Percentiles rank a stretch among this genome's conserved stretches.
Conservation (phyloP, 257 asterid genomes). For the Hygrophila difformis region DNA sequence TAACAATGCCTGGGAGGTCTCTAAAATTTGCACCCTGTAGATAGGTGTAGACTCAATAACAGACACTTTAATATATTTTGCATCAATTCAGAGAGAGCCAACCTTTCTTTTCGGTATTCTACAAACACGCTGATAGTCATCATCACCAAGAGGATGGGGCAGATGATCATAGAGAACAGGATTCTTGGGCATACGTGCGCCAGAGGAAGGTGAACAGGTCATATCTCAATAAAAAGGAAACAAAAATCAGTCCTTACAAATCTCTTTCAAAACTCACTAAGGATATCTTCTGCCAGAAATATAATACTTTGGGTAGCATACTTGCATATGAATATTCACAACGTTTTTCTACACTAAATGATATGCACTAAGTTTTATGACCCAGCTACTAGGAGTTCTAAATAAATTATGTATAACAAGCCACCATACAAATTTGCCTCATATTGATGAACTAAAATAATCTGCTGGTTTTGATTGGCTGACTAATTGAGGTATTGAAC, state of each 20-base stretch:
- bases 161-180: slow-evolving; percentile 31
- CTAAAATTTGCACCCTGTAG: slow-evolving; percentile 41
- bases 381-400: too few relatives aligned
- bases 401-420: neutral
- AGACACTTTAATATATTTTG: slow-evolving; percentile 6
- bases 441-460: neutral
- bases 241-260: slow-evolving; percentile 4
- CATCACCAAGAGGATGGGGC: slow-evolving; percentile 28
- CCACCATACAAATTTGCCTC: neutral
- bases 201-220: slow-evolving; percentile 28
- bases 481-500: neutral
- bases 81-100: slow-evolving; percentile 13
- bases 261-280: neutral
- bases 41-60: slow-evolving; percentile 20
- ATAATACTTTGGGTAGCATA: neutral
- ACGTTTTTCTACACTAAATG: slow-evolving; percentile 6
- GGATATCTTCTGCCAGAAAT: neutral
- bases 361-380: too few relatives aligned
- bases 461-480: neutral
- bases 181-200: slow-evolving; percentile 11
- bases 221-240: slow-evolving; percentile 22
- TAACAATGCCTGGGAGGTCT: slow-evolving; percentile 40
- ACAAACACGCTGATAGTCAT: slow-evolving; percentile 36
- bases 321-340: neutral
- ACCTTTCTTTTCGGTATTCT: slow-evolving; percentile 40